A percentile compares a stretch with the other conserved stretches of the same genome.
Evolutionary conservation across 2,329 filamentous ascomycete species (phyloP).

Genomic region (Paraphoma chrysanthemicola): DNA sequence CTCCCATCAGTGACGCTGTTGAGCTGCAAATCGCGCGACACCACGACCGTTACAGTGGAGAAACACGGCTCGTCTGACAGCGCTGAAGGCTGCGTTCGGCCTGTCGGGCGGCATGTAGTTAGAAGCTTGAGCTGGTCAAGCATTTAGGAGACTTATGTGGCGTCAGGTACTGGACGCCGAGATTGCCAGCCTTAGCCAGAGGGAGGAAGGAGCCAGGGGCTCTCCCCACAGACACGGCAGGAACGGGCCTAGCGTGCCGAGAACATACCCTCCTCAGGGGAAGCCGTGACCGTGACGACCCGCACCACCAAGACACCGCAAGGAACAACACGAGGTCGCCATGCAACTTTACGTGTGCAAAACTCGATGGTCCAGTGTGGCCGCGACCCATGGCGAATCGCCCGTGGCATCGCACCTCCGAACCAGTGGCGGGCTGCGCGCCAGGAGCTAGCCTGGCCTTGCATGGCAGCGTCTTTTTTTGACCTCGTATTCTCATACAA

Average conservation of each 20-base stretch:
- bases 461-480: neutral
- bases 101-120: constrained; percentile 7
- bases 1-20: neutral
- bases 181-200: constrained; percentile 17
- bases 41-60: constrained; percentile 1
- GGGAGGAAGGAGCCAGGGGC: constrained; percentile 2
- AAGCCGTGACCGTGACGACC: constrained; percentile 7
- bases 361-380: neutral
- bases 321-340: neutral
- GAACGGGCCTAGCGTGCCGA: constrained; percentile 19
- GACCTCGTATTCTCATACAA: neutral
- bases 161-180: constrained; percentile 1
- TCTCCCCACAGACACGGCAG: constrained; percentile 11
- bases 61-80: constrained; percentile 1
- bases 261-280: constrained; percentile 10
- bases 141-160: constrained; percentile 11
- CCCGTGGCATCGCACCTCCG: neutral
- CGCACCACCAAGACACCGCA: neutral
- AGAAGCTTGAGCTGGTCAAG: constrained; percentile 32
- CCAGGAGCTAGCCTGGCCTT: neutral
- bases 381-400: neutral
- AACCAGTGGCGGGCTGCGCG: neutral
- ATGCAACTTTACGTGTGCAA: constrained; percentile 3
- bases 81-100: constrained; percentile 15
- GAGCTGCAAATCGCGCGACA: neutral